A percentile compares a stretch with the other conserved stretches of the same genome.
These are phyloP conservation scores for Tubosaeta sp. DNA, from an alignment of 768 basidiomycete genomes.

Conservation along the genomic window DNA sequence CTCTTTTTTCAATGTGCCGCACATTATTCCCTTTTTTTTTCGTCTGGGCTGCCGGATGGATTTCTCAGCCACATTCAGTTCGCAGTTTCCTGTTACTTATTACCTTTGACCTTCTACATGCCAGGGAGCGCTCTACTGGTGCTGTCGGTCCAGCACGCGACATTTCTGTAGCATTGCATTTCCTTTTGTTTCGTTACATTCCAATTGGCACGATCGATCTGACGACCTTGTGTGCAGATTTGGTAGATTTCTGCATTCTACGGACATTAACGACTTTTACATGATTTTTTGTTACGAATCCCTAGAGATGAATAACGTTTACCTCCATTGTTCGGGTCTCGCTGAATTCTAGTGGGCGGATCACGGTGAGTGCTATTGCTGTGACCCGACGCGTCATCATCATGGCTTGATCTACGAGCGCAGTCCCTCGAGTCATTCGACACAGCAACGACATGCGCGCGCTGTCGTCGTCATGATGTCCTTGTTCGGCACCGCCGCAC, in stretches of 20 bases:
- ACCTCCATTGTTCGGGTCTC: constrained; percentile 4
- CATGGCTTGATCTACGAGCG: neutral
- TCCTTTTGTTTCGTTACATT: constrained; percentile 12
- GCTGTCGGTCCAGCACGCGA: constrained; percentile 27
- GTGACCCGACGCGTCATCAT: neutral
- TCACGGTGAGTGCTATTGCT: constrained; percentile 4
- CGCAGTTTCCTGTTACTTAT: constrained; percentile 31
- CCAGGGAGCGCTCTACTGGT: constrained; percentile 29
- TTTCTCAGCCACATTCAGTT: constrained; percentile 26
- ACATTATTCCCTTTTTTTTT: constrained; percentile 26
- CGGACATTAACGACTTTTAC: constrained; percentile 19
- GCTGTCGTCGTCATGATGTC: neutral
- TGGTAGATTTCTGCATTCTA: constrained; percentile 30
- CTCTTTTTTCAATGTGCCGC: constrained; percentile 27
- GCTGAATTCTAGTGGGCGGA: constrained; percentile 8
- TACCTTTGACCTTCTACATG: constrained; percentile 33
- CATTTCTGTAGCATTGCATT: constrained; percentile 35
- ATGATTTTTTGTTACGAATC: constrained; percentile 23
- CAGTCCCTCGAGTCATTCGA: neutral
- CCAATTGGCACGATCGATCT: constrained; percentile 5
- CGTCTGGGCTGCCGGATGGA: constrained; percentile 29
- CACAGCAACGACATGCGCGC: neutral
- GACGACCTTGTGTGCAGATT: constrained; percentile 23
- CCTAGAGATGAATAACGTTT: constrained; percentile 20
- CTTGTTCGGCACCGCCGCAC: neutral